These are phyloP conservation scores for Hypoxylon subgilvum DNA, from an alignment of 495 filamentous ascomycete species.

Conservation along the genomic window DNA sequence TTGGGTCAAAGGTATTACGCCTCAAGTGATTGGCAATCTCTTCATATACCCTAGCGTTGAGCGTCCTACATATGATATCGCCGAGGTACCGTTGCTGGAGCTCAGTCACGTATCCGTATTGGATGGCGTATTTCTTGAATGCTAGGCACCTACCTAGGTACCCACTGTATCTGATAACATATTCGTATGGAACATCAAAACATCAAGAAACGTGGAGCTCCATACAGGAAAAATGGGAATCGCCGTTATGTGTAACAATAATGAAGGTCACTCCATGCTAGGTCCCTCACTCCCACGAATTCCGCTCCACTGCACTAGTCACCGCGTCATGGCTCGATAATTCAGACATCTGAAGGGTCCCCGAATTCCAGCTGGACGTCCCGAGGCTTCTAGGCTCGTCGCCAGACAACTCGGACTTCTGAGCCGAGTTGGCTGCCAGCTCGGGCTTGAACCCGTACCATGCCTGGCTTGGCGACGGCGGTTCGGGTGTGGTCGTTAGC, in stretches of 20 bases:
- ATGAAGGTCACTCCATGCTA: no score
- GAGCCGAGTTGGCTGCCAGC: constrained; percentile 4
- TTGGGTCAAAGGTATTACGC: background rate
- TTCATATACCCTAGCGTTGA: background rate
- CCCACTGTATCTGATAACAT: no score
- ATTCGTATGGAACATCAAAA: no score
- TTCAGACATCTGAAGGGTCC: constrained; percentile 4
- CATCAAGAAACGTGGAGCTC: no score
- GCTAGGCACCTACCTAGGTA: no score
- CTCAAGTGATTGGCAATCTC: background rate
- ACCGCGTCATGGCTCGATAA: constrained; percentile 8
- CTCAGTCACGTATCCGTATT: no score
- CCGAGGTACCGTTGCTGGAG: no score
- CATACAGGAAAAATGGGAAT: no score
- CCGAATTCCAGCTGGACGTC: constrained; percentile 17
- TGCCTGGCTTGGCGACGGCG: background rate
- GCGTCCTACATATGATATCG: no score
- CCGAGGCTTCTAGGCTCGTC: constrained; percentile 2
- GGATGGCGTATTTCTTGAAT: no score
- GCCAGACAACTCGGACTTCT: constrained; percentile 2
- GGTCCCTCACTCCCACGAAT: background rate
- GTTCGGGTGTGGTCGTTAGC: background rate
- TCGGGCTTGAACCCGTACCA: constrained; percentile 15
- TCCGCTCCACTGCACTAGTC: background rate
- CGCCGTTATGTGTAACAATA: no score